phyloP scores from a whole-genome alignment of 2,329 filamentous ascomycete genomes.

The Aspergillus persii region DNA sequence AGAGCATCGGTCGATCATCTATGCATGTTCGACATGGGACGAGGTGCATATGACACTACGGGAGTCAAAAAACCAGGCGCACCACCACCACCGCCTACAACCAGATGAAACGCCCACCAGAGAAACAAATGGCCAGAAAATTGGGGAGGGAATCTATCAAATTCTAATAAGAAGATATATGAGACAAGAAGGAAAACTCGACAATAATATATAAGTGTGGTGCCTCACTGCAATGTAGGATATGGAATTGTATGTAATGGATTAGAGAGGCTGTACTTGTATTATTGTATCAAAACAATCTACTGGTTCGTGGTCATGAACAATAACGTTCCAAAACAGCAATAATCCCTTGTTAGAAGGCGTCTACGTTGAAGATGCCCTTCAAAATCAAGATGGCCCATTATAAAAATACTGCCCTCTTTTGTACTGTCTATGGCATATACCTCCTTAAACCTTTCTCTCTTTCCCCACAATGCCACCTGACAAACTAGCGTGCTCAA shows the following conservation, averaged over 20 bases:
- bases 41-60: conserved; percentile 3
- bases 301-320: background rate
- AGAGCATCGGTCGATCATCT: background rate
- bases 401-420: background rate
- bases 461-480: background rate
- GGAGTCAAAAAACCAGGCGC: conserved; percentile 4
- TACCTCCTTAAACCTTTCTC: background rate
- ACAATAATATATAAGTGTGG: background rate
- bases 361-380: background rate
- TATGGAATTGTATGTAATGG: background rate
- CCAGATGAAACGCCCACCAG: background rate
- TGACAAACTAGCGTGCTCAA: background rate
- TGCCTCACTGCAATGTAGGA: too few species aligned
- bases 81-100: background rate
- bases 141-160: too few species aligned
- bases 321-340: background rate
- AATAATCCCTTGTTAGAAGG: background rate
- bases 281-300: background rate
- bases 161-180: too few species aligned
- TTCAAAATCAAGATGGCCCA: background rate
- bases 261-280: background rate
- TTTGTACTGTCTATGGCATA: background rate
- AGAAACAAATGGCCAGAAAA: too few species aligned
- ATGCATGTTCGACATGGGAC: background rate
- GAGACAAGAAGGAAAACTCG: too few species aligned